Conservation (phyloP, 2,329 filamentous ascomycete species). For the Daldinia sp. region DNA sequence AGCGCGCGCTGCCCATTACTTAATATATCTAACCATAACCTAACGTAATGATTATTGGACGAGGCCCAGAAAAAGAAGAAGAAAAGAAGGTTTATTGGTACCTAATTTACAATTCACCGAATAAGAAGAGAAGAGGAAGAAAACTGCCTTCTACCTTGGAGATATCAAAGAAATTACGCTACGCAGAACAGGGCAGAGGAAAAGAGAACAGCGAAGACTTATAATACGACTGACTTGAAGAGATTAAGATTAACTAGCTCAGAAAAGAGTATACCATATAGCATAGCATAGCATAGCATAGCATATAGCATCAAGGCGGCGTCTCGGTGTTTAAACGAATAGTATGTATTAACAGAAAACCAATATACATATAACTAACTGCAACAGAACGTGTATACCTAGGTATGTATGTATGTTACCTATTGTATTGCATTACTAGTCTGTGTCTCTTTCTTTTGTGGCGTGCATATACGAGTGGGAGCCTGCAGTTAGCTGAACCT, state of each 20-base stretch:
- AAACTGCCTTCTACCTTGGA: too few species aligned
- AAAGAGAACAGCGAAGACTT: not conserved
- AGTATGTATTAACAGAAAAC: not conserved
- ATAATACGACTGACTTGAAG: not conserved
- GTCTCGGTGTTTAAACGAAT: slow-evolving; percentile 13
- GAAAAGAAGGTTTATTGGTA: not conserved
- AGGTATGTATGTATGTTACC: not conserved
- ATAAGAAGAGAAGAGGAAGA: too few species aligned
- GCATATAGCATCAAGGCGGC: slow-evolving; percentile 31
- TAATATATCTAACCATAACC: not conserved
- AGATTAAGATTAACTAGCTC: not conserved
- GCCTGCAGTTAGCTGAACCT: not conserved
- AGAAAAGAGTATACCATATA: not conserved
- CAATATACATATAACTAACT: not conserved
- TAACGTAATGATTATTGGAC: not conserved
- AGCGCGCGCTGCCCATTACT: not conserved
- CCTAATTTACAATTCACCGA: not conserved
- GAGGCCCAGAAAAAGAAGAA: not conserved
- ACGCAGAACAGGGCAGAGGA: not conserved
- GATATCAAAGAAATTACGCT: not conserved
- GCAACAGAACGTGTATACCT: too few species aligned
- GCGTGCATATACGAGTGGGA: not conserved
- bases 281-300: slow-evolving; percentile 13
- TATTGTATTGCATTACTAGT: not conserved
- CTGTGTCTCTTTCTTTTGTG: not conserved